phyloP scores from a whole-genome alignment of 2,329 filamentous ascomycete species.

The Neofusicoccum ribis region DNA sequence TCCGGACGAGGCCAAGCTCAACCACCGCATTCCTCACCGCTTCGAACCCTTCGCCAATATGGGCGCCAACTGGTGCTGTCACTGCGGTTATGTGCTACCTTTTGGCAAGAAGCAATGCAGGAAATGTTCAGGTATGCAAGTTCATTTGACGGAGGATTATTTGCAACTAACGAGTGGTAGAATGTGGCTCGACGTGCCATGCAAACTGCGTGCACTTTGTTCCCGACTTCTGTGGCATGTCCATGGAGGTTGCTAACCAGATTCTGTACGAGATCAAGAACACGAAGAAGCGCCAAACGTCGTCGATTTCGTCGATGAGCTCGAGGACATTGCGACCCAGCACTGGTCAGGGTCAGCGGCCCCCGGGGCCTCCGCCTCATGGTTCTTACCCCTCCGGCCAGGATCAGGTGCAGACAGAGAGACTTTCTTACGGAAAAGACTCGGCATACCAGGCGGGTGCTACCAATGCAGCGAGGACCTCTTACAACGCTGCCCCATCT shows the following conservation, averaged over 20 bases:
- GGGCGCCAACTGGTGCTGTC: conserved; percentile 98
- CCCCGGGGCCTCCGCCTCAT: conserved; percentile 33
- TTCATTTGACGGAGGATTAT: background rate
- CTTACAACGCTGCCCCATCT: conserved; percentile 46
- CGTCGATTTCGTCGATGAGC: conserved; percentile 57
- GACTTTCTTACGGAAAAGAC: conserved; percentile 53
- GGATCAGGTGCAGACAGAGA: conserved; percentile 42
- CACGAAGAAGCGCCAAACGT: conserved; percentile 68
- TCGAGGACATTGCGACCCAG: conserved; percentile 66
- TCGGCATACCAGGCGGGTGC: conserved; percentile 36
- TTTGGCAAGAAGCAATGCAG: conserved; percentile 94
- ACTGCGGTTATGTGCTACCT: conserved; percentile 93
- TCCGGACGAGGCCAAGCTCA: conserved; percentile 99
- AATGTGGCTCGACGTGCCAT: conserved; percentile 91
- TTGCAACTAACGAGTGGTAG: conserved; percentile 46
- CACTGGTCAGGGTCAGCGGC: conserved; percentile 46
- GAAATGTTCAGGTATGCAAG: conserved; percentile 74
- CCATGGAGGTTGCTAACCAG: conserved; percentile 93
- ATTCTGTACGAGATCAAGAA: conserved; percentile 84
- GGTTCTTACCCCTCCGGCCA: conserved; percentile 37
- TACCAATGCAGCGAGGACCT: conserved; percentile 48
- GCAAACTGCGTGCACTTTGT: conserved; percentile 91
- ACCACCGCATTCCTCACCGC: conserved; percentile 96
- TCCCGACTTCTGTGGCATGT: conserved; percentile 98
- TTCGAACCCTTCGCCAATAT: conserved; percentile 97